These are phyloP conservation scores for Metschnikowia dekortorum DNA, from an alignment of 805 yeast genomes.

Conservation along the genomic window DNA sequence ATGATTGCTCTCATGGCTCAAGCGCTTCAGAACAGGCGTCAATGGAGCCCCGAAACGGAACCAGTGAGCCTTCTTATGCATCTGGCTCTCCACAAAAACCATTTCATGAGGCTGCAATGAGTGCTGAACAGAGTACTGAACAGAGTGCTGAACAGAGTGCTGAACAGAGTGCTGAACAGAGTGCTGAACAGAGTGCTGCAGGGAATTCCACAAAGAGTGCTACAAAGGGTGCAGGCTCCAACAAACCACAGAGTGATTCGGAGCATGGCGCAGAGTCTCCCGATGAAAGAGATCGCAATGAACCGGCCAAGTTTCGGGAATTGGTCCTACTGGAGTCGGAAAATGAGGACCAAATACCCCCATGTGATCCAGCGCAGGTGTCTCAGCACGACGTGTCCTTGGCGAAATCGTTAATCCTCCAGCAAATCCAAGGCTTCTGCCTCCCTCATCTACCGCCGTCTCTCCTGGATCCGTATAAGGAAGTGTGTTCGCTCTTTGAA, in stretches of 20 bases:
- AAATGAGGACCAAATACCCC: background rate
- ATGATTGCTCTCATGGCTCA: too few relatives aligned
- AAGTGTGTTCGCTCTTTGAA: conserved; percentile 54
- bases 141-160: too few relatives aligned
- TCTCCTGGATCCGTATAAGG: conserved; percentile 35
- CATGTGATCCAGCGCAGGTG: background rate
- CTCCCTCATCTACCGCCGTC: conserved; percentile 8
- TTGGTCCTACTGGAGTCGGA: background rate
- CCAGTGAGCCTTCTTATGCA: too few relatives aligned
- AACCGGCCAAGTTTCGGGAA: background rate
- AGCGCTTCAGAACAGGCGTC: too few relatives aligned
- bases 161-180: too few relatives aligned
- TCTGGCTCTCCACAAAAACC: too few relatives aligned
- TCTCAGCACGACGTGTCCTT: conserved; percentile 4
- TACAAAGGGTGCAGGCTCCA: too few relatives aligned
- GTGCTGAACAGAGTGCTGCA: too few relatives aligned
- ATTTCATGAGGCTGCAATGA: too few relatives aligned
- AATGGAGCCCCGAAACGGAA: too few relatives aligned
- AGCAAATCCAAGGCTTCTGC: conserved; percentile 11
- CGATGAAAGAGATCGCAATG: background rate
- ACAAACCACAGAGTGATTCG: background rate
- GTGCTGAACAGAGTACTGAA: too few relatives aligned
- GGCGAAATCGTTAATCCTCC: conserved; percentile 7
- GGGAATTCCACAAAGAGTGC: too few relatives aligned
- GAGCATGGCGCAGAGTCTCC: background rate